These are phyloP conservation scores for Streptanthus diversifolius DNA, from an alignment of 345 rosid genomes.

Conservation along the genomic window DNA sequence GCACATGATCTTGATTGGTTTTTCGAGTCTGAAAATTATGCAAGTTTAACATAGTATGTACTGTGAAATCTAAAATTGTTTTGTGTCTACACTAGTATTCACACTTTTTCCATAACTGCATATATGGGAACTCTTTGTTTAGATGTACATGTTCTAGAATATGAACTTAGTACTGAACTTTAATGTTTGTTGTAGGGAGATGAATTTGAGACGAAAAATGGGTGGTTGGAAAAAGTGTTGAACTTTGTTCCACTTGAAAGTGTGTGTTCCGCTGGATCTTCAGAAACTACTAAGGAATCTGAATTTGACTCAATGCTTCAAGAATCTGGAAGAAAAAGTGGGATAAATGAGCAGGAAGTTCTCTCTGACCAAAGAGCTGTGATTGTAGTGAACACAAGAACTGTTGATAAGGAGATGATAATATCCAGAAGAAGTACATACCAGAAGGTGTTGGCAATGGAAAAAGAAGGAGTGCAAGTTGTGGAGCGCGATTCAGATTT, in stretches of 20 bases:
- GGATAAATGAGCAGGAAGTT: slow-evolving; percentile 34
- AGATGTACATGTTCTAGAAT: background rate
- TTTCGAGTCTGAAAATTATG: background rate
- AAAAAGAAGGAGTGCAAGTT: slow-evolving; percentile 78
- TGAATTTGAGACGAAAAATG: slow-evolving; percentile 25
- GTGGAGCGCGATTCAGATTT: slow-evolving; percentile 81
- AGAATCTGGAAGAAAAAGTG: slow-evolving; percentile 38
- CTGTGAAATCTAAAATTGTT: slow-evolving; percentile 3
- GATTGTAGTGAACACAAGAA: slow-evolving; percentile 72
- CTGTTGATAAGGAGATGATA: slow-evolving; percentile 73
- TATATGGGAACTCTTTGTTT: background rate
- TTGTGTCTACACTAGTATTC: background rate
- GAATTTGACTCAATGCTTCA: slow-evolving; percentile 39
- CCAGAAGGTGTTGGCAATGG: slow-evolving; percentile 74
- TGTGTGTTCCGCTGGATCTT: slow-evolving; percentile 24
- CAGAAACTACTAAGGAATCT: slow-evolving; percentile 37
- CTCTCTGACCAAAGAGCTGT: slow-evolving; percentile 39
- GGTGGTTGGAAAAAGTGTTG: slow-evolving; percentile 42
- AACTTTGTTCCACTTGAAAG: slow-evolving; percentile 45
- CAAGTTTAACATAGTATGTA: slow-evolving; percentile 5
- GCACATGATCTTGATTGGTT: slow-evolving; percentile 8
- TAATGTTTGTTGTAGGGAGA: slow-evolving; percentile 38
- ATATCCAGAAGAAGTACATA: slow-evolving; percentile 81
- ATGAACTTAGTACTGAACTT: background rate
- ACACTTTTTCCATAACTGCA: background rate